A percentile compares a stretch with the other conserved stretches of the same genome.
Conservation (phyloP, 139 green algal species). For the Micractinium conductrix region DNA sequence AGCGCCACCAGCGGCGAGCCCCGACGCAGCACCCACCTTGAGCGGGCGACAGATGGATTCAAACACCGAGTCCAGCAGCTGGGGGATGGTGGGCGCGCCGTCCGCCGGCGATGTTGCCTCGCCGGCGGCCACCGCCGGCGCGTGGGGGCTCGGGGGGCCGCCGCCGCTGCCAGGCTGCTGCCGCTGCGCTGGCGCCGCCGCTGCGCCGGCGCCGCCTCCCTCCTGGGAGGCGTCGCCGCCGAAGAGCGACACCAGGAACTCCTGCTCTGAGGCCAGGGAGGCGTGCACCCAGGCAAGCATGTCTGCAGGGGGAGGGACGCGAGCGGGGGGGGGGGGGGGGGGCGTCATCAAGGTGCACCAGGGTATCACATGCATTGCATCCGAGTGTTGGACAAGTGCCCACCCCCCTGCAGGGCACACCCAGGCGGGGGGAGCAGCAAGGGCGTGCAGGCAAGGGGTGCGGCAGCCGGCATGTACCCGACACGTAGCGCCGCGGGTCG, state of each 20-base stretch:
- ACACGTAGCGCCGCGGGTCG: conserved; percentile 86
- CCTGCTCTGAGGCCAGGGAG: conserved; percentile 87
- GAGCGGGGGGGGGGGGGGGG: neutral
- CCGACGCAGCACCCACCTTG: neutral
- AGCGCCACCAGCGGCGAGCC: neutral
- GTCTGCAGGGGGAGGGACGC: conserved; percentile 59
- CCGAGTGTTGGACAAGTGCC: no score
- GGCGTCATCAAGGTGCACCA: no score
- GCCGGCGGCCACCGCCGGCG: neutral
- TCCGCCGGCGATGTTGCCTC: neutral
- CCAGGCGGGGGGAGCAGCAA: no score
- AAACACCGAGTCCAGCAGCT: conserved; percentile 92
- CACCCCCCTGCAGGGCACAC: no score
- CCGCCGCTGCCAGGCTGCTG: neutral
- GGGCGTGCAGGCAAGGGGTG: no score
- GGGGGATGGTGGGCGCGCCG: conserved; percentile 37
- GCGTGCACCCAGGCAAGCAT: conserved; percentile 98
- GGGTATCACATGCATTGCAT: no score
- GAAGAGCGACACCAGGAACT: conserved; percentile 92
- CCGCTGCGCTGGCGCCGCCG: no score
- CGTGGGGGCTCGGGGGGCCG: neutral
- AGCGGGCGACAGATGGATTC: conserved; percentile 95
- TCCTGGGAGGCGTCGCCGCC: conserved; percentile 55
- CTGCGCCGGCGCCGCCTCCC: neutral
- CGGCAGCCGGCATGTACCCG: no score